Base-by-base conservation (phyloP, 2,329 filamentous ascomycete genomes). In the Aspergillus pseudonomiae region DNA sequence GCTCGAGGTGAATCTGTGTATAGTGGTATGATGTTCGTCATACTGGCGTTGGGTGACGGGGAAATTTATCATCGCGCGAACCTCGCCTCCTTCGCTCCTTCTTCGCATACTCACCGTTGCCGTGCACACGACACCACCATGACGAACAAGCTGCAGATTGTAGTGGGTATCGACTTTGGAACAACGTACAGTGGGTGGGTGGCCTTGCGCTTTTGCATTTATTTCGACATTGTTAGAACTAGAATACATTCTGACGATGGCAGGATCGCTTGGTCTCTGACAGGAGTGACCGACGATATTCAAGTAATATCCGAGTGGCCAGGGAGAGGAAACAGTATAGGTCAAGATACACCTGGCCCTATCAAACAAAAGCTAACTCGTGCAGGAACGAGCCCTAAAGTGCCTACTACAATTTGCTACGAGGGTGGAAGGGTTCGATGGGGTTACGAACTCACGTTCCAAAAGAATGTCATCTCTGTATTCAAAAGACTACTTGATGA, bases 151-250 rank as follows among this genome's bases (percentile, higher is more conserved):
- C 46, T 26, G 7, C 53, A 65, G 53, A 41, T 75, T 9, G 59
- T 73, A 21, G 65, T 76, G 10, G 71, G 69, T 2, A 52, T 75
- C 26, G 73, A 76, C 54, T 76, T 75, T 59, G 74, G 72, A 2
- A 76, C 72, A 14, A 76, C 74, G 4, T 75, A 70, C 53, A 74
- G 69, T 36, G 71, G 74, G 71, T 74, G 61, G 52, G 61, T 43
- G 6, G 10, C 12, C 34, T 5, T n/a, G 16, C 3, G 26, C 26
- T 28, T 28, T 28, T 28, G 1, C 26, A 4, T 28, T 28, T 28
- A 5, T 28, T 28, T 28, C 26, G 26, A 28, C 26, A 5, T 39
- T 3, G 12, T 4, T 41, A 9, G 7, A 32, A 1, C 26, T 43
- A 21, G 21, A 60, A 4, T 32, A 59, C 5, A 30, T 4, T 4